These are phyloP conservation scores for Litsea cubeba DNA, from an alignment of 164 flowering plant species.

Conservation along the genomic window DNA sequence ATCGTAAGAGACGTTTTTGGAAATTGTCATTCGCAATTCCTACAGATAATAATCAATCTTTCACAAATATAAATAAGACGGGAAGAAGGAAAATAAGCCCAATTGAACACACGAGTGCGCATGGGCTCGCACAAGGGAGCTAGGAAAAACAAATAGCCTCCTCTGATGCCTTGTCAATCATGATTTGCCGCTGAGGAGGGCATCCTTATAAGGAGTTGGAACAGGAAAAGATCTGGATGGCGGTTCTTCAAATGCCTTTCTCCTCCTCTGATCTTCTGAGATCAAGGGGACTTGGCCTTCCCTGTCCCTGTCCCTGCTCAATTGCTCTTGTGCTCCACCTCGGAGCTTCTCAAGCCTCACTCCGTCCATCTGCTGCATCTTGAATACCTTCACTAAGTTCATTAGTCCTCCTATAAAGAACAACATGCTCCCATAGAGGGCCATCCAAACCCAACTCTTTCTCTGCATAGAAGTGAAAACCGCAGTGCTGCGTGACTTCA, in stretches of 20 bases:
- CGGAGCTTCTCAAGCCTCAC: conserved; percentile 60
- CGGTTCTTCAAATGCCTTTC: conserved; percentile 17
- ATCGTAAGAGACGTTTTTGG: no score
- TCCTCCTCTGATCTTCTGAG: conserved; percentile 37
- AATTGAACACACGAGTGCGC: no score
- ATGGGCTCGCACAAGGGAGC: no score
- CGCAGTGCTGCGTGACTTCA: no score
- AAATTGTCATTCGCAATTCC: no score
- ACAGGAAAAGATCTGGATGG: not conserved
- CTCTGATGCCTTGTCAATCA: not conserved
- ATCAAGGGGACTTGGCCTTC: conserved; percentile 62
- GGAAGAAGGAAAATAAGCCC: no score
- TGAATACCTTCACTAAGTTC: conserved; percentile 64
- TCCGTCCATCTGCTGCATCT: conserved; percentile 68
- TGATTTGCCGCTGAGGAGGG: conserved; percentile 4
- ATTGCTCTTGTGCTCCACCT: conserved; percentile 76
- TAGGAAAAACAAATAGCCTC: no score
- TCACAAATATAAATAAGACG: no score
- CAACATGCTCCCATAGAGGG: conserved; percentile 25
- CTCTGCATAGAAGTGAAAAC: conserved; percentile 39
- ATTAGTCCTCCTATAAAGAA: conserved; percentile 66
- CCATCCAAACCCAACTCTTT: conserved; percentile 51
- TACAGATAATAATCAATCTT: no score
- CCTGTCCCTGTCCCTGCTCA: conserved; percentile 47
- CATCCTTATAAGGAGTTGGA: conserved; percentile 62